These are phyloP conservation scores for Aspergillus nanangensis DNA, from an alignment of 495 filamentous ascomycete species.

Conservation along the genomic window DNA sequence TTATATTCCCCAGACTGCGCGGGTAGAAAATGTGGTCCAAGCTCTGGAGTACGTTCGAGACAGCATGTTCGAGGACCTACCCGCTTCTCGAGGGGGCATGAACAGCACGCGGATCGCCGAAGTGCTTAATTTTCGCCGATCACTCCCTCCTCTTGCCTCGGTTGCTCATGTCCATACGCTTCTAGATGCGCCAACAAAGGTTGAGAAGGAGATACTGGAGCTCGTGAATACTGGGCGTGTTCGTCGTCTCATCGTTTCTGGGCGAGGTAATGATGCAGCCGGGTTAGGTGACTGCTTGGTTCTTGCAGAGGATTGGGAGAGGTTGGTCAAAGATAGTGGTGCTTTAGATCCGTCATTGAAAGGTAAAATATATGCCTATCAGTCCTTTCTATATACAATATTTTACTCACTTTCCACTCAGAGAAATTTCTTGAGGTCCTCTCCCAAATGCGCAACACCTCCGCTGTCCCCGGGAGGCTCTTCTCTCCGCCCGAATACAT, in stretches of 20 bases:
- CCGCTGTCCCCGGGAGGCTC: constrained; percentile 40
- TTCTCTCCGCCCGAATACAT: constrained; percentile 51
- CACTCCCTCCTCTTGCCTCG: constrained; percentile 65
- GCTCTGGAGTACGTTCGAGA: constrained; percentile 57
- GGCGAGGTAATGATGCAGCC: constrained; percentile 54
- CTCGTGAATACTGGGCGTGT: constrained; percentile 55
- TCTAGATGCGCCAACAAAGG: constrained; percentile 58
- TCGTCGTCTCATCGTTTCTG: constrained; percentile 62
- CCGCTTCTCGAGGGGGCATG: constrained; percentile 66
- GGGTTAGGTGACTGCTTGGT: constrained; percentile 68
- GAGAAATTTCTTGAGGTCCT: constrained; percentile 56
- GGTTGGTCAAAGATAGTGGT: constrained; percentile 41
- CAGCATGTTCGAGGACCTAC: constrained; percentile 67
- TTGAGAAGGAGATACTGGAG: constrained; percentile 69
- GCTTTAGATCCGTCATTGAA: constrained; percentile 46
- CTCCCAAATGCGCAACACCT: constrained; percentile 46
- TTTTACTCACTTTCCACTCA: too few species aligned
- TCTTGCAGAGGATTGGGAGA: constrained; percentile 58
- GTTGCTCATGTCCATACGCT: constrained; percentile 69
- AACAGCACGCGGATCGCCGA: constrained; percentile 67
- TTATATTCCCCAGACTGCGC: constrained; percentile 41
- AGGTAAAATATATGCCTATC: constrained; percentile 22
- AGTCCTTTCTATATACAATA: too few species aligned
- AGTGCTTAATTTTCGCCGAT: constrained; percentile 60
- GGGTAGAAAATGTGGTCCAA: constrained; percentile 58